Base-by-base conservation (phyloP, 441 rosid genomes). In the Gossypium lobatum region DNA sequence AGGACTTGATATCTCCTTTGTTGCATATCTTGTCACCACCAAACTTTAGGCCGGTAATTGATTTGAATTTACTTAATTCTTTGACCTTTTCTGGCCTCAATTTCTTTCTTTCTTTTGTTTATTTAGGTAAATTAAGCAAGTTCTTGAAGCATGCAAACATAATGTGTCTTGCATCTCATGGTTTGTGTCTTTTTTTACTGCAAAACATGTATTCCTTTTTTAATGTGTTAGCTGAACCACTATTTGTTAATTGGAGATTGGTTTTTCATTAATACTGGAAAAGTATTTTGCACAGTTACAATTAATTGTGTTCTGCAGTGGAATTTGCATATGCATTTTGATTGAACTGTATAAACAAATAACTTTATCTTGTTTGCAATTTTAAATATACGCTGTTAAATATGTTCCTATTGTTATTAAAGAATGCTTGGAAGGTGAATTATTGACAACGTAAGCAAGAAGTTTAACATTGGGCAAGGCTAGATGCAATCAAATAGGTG, bases 11-110 rank as follows among this genome's bases (percentile, higher is more conserved):
- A 75, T 92, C 98, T 79, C 87, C 86, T 17, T 79, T 93, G 76
- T 71, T 96, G 80, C 97, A 87, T 84, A 86, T 96, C 76, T 81
- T 93, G 70, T 88, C 98, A 67, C 98, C 97, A 50, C 84, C 95
- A 79, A 87, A 81, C 77, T 81, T 96, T 71, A 91, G 89, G 79
- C 95, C 96, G 84, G 99, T 93, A 87, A 82, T 79, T 79, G 50
- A 50, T 73, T 74, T 54, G 46, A 84, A 82, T 77, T 80, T 46
- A 45, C 68, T 73, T 48, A 46, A 39, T 16, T 62, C 42, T 48
- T 67, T 6, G 14, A 61, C 28, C 73, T 63, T 61, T 9, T 39
- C 55, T 73, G 70, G 37, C 25, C 73, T 46, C 58, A 14, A 31
- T 52, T 77, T 70, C 42, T 45, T 75, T 45, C 58, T 18, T 17